These are phyloP conservation scores for Yamadazyma laniorum DNA, from an alignment of 805 yeast genomes.

Conservation along the genomic window DNA sequence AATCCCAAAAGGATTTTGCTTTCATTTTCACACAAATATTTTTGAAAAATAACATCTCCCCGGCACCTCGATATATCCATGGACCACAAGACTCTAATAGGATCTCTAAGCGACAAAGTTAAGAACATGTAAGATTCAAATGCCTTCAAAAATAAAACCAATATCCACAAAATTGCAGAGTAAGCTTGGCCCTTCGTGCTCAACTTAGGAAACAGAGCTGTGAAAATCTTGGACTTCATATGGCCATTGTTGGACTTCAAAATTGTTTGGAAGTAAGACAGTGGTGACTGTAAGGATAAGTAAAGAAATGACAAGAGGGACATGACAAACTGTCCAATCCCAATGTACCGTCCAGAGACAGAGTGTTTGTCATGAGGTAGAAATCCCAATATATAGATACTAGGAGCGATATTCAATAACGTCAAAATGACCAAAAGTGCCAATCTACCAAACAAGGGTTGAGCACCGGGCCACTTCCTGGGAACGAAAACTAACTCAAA, in stretches of 20 bases:
- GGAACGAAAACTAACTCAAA: slow-evolving; percentile 28
- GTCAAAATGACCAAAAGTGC: slow-evolving; percentile 16
- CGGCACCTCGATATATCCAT: slow-evolving; percentile 27
- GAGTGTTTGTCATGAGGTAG: slow-evolving; percentile 25
- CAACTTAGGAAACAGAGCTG: slow-evolving; percentile 25
- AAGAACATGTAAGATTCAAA: slow-evolving; percentile 36
- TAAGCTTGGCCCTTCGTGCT: slow-evolving; percentile 19
- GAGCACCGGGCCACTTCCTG: slow-evolving; percentile 23
- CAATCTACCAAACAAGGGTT: slow-evolving; percentile 17
- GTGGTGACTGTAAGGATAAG: slow-evolving; percentile 28
- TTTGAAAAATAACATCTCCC: slow-evolving; percentile 26
- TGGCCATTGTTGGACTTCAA: slow-evolving; percentile 9
- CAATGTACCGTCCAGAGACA: slow-evolving; percentile 21
- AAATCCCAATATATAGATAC: slow-evolving; percentile 28
- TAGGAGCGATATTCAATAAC: slow-evolving; percentile 24
- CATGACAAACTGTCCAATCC: slow-evolving; percentile 25
- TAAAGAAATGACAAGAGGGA: slow-evolving; percentile 29
- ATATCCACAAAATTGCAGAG: slow-evolving; percentile 29
- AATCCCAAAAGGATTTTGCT: slow-evolving; percentile 25
- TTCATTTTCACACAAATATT: slow-evolving; percentile 26
- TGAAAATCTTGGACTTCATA: slow-evolving; percentile 16
- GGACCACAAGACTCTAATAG: slow-evolving; percentile 26
- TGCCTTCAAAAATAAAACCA: slow-evolving; percentile 33
- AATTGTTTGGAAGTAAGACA: slow-evolving; percentile 17
- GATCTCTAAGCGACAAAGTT: slow-evolving; percentile 34